Conservation (phyloP, 2,329 filamentous ascomycete species). For the Oidium heveae region DNA sequence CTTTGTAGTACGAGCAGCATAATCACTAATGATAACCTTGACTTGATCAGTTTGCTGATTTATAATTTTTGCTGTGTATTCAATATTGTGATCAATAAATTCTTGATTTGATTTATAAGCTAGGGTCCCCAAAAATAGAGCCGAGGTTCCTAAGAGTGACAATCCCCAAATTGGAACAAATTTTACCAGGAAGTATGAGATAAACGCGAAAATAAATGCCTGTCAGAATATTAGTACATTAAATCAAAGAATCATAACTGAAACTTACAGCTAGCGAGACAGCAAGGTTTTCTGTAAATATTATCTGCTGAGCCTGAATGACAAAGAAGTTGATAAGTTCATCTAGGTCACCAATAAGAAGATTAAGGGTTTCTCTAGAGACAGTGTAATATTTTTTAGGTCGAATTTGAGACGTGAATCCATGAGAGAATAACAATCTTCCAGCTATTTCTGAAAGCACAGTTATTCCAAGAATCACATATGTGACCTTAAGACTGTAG, state of each 20-base stretch:
- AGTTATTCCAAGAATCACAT: constrained; percentile 33
- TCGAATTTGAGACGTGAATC: constrained; percentile 38
- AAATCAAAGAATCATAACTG: neutral
- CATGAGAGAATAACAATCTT: constrained; percentile 33
- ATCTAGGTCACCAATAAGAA: constrained; percentile 34
- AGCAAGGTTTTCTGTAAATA: constrained; percentile 41
- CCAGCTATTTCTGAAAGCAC: constrained; percentile 34
- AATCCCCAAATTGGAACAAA: constrained; percentile 46
- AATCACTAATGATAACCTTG: constrained; percentile 33
- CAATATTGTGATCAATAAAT: constrained; percentile 37
- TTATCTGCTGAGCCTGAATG: constrained; percentile 41
- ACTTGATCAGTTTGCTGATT: constrained; percentile 38
- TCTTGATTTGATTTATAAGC: constrained; percentile 44
- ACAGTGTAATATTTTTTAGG: constrained; percentile 43
- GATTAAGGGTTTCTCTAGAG: constrained; percentile 34
- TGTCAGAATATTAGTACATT: constrained; percentile 12
- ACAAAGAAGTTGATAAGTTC: constrained; percentile 49
- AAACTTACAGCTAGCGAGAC: constrained; percentile 31
- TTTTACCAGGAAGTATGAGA: constrained; percentile 45
- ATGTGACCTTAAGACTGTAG: constrained; percentile 39
- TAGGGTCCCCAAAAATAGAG: constrained; percentile 35
- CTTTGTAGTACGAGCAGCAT: constrained; percentile 34
- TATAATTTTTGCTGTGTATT: constrained; percentile 30
- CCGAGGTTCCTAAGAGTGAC: constrained; percentile 30
- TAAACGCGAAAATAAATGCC: constrained; percentile 33